Base-by-base conservation (phyloP, 371 early-diverging fungal species). In the Mortierella sp. region DNA sequence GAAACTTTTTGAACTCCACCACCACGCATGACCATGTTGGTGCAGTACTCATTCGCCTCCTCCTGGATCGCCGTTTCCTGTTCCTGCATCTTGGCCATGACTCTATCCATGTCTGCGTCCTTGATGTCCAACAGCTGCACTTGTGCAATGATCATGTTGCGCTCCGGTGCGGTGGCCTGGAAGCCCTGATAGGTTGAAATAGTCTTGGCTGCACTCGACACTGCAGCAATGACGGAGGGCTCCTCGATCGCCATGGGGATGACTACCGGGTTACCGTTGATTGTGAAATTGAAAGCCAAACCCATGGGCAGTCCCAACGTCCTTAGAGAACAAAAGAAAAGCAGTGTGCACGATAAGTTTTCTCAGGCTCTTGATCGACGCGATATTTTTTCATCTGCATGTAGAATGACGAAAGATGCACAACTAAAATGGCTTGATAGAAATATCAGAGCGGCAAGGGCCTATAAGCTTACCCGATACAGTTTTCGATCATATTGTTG, bases 201-300 rank as follows among this genome's bases (percentile, higher is more conserved):
- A 1, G 92, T 91, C 80, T 95, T 95, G 41, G 95, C 94, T 11
- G 94, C 94, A 54, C 94, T 93, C 14, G 94, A 94, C 7, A 92
- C 94, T 21, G 93, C 94, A 8, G 95, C 95, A 14, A 95, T 89
- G 48, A 95, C 94, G 18, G 93, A 93, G 3, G 95, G 94, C 75
- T 95, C 95, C 81, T 95, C 95, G n/a, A 94, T 91, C n/a, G 91
- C 93, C 94, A 95, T 93, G 4, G 95, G 95, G 29, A 94, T 90
- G 29, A 93, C 91, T 10, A 88, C 75, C 3, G 91, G 89, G 3
- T 75, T 75, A 5, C 83, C 88, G 82, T 95, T 91, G 88, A 95
- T 94, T 35, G 88, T 87, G 70, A 94, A 92, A 86, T 94, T 93
- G 60, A 94, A 88, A 0, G 91, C 94, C 18, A 95, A 88, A 11